Evolutionary conservation across 352 stramenopile species (phyloP).

Genomic region (Phytophthora pisi): DNA sequence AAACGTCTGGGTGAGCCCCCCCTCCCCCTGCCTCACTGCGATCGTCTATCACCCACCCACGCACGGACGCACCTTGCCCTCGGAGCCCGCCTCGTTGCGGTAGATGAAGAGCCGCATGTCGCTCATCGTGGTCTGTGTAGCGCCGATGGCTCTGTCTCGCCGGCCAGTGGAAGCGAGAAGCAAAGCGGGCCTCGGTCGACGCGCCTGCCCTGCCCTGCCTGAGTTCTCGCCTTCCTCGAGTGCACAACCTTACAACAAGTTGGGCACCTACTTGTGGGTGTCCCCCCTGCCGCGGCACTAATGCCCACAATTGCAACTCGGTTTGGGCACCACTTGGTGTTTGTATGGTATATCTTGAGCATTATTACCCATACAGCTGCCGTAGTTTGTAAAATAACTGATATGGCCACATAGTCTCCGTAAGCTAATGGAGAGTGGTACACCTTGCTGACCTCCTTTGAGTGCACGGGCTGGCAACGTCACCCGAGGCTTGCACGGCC

Average conservation of each 20-base stretch:
- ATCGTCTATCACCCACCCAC: no score
- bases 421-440: constrained; percentile 20
- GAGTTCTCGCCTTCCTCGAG: constrained; percentile 33
- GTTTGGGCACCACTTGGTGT: neutral
- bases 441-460: neutral
- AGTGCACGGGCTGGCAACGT: neutral
- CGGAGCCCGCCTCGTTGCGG: constrained; percentile 83
- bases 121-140: constrained; percentile 49
- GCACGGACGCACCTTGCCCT: constrained; percentile 57
- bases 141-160: constrained; percentile 13
- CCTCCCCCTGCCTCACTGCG: no score
- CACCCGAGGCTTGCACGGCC: no score
- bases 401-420: constrained; percentile 13
- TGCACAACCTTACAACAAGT: constrained; percentile 40
- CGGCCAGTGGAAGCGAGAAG: constrained; percentile 8
- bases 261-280: constrained; percentile 13
- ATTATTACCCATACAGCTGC: constrained; percentile 5
- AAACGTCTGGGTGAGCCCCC: neutral
- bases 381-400: neutral
- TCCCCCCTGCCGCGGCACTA: constrained; percentile 24
- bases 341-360: neutral
- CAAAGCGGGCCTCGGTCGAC: neutral
- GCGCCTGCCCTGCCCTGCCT: neutral
- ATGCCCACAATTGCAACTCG: constrained; percentile 19
- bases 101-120: constrained; percentile 90